Percentiles rank a stretch among this genome's conserved stretches.
Evolutionary conservation across 176 grass and related monocot genomes (phyloP).

Genomic region (Raddia guianensis): DNA sequence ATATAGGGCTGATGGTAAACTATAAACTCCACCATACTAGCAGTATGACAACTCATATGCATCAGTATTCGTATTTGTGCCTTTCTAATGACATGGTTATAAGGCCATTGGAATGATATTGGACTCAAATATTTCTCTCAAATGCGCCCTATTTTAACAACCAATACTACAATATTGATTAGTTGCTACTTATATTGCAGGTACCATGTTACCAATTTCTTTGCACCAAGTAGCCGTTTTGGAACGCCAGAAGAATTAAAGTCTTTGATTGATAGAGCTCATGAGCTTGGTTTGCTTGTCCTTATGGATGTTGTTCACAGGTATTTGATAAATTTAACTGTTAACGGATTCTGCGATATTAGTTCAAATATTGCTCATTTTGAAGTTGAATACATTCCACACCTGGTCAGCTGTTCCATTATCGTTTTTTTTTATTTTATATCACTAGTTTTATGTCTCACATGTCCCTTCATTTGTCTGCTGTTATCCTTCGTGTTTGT

Average conservation of each 20-base stretch:
- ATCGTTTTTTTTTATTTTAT: not conserved
- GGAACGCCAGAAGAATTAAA: slow-evolving; percentile 96
- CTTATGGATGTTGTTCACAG: slow-evolving; percentile 99
- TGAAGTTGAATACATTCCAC: not conserved
- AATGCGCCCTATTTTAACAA: not conserved
- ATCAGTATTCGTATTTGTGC: not conserved
- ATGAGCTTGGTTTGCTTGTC: slow-evolving; percentile 89
- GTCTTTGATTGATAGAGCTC: slow-evolving; percentile 94
- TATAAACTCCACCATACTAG: slow-evolving; percentile 18
- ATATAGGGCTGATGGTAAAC: not conserved
- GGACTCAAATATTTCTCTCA: not conserved
- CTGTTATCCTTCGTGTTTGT: not conserved
- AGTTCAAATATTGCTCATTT: slow-evolving; percentile 1
- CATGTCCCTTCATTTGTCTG: not conserved
- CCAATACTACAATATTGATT: not conserved
- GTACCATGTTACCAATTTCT: slow-evolving; percentile 99
- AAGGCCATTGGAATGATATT: slow-evolving; percentile 11
- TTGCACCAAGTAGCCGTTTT: slow-evolving; percentile 97
- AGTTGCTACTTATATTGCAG: slow-evolving; percentile 55
- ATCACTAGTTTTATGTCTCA: not conserved
- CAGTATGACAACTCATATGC: not conserved
- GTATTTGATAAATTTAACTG: slow-evolving; percentile 41
- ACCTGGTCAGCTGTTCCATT: not conserved
- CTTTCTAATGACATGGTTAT: not conserved
- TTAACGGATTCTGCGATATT: slow-evolving; percentile 1